A percentile compares a stretch with the other conserved stretches of the same genome.
phyloP scores from a whole-genome alignment of 805 yeast genomes.

The Yamadazyma nakazawae region DNA sequence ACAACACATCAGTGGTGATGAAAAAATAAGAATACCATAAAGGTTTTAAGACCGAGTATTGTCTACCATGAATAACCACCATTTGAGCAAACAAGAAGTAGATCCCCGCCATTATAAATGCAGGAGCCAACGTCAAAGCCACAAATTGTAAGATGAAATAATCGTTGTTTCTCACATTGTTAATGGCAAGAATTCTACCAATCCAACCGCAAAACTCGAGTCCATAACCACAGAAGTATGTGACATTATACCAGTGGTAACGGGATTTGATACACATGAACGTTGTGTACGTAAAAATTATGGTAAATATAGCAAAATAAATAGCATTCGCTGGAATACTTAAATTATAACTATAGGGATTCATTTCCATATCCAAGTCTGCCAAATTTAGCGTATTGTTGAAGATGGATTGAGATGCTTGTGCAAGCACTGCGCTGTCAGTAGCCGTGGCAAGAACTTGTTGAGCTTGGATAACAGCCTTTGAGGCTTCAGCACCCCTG shows the following conservation, averaged over 20 bases:
- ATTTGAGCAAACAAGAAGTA: slow-evolving; percentile 40
- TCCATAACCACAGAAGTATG: slow-evolving; percentile 34
- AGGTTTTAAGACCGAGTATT: slow-evolving; percentile 37
- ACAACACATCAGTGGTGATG: slow-evolving; percentile 34
- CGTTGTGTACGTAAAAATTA: slow-evolving; percentile 22
- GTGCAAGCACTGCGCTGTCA: slow-evolving; percentile 18
- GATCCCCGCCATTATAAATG: slow-evolving; percentile 42
- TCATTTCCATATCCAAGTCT: slow-evolving; percentile 26
- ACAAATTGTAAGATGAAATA: slow-evolving; percentile 32
- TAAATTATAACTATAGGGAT: slow-evolving; percentile 23
- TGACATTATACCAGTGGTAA: slow-evolving; percentile 38
- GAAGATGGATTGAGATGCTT: slow-evolving; percentile 32
- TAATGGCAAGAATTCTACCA: slow-evolving; percentile 33
- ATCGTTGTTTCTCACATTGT: slow-evolving; percentile 18
- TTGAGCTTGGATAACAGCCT: slow-evolving; percentile 33
- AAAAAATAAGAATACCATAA: slow-evolving; percentile 44
- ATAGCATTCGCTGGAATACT: slow-evolving; percentile 31
- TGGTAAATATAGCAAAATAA: slow-evolving; percentile 25
- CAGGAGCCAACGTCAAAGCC: slow-evolving; percentile 38
- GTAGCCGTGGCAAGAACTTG: slow-evolving; percentile 41
- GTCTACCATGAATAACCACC: slow-evolving; percentile 37
- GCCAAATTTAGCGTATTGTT: slow-evolving; percentile 31
- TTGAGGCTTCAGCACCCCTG: slow-evolving; percentile 37
- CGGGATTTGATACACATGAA: slow-evolving; percentile 30
- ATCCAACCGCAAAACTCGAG: slow-evolving; percentile 37